phyloP scores from a whole-genome alignment of 73 alveolate species.

The Paraurostyla sp. region DNA sequence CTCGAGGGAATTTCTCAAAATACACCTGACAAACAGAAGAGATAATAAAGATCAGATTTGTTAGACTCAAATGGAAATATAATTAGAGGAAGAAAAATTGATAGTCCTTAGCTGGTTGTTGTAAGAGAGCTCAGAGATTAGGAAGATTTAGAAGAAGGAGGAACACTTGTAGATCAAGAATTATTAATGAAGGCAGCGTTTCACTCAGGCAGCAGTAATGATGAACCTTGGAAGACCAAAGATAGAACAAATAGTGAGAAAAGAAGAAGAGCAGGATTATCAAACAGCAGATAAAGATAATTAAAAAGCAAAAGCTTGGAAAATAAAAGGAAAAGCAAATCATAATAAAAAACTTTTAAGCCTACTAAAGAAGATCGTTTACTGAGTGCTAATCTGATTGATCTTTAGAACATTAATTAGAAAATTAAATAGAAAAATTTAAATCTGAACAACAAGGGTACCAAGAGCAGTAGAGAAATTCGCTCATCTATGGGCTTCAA shows the following conservation, averaged over 20 bases:
- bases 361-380: not conserved
- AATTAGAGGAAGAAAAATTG: constrained; percentile 53
- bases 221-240: not conserved
- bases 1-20: not conserved
- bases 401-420: not conserved
- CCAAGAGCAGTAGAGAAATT: constrained; percentile 49
- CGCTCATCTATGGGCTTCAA: constrained; percentile 43
- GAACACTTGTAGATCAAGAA: not conserved
- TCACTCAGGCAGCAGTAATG: not conserved
- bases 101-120: constrained; percentile 42
- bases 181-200: not conserved
- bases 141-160: constrained; percentile 20
- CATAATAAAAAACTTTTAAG: not conserved
- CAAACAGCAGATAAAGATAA: not conserved
- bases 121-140: constrained; percentile 46
- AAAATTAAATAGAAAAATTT: not conserved
- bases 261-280: not conserved
- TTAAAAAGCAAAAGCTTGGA: not conserved
- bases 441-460: not conserved
- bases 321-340: constrained; percentile 27
- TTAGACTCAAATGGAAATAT: constrained; percentile 25
- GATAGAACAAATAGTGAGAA: constrained; percentile 38
- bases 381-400: not conserved
- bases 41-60: not conserved
- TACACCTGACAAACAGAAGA: not conserved